phyloP scores from a whole-genome alignment of 2,329 filamentous ascomycete species.

The Sporothrix brunneoviolacea region DNA sequence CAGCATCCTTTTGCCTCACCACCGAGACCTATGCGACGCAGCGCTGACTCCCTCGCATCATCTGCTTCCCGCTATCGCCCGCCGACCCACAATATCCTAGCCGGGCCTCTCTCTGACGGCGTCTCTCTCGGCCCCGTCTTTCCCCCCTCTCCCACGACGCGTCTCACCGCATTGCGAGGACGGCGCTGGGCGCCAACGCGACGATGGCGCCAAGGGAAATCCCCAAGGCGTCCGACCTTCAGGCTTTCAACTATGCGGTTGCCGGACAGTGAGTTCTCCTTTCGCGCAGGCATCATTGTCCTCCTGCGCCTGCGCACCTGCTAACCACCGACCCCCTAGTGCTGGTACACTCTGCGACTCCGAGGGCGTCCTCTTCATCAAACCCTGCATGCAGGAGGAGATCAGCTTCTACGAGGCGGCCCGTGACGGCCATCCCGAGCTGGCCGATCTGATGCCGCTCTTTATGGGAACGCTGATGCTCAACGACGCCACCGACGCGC shows the following conservation, averaged over 20 bases:
- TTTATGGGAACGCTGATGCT: slow-evolving; percentile 76
- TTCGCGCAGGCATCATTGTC: slow-evolving; percentile 34
- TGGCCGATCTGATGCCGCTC: slow-evolving; percentile 74
- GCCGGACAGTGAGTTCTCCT: slow-evolving; percentile 68
- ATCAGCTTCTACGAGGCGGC: slow-evolving; percentile 84
- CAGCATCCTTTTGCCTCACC: too few species aligned
- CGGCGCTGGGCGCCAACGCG: background rate
- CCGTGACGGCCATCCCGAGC: slow-evolving; percentile 57
- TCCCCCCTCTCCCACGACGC: too few species aligned
- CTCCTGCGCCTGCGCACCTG: background rate
- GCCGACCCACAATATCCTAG: too few species aligned
- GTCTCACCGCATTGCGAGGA: too few species aligned
- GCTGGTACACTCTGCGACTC: slow-evolving; percentile 83
- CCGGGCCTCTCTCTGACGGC: too few species aligned
- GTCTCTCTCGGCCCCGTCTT: slow-evolving; percentile 5
- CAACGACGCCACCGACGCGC: slow-evolving; percentile 42
- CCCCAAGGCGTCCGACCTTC: slow-evolving; percentile 54
- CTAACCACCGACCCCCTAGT: slow-evolving; percentile 40
- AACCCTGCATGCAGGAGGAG: slow-evolving; percentile 82
- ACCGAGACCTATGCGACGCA: too few species aligned
- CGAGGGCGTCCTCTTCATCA: slow-evolving; percentile 82
- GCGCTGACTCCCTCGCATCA: too few species aligned
- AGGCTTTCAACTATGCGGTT: slow-evolving; percentile 67
- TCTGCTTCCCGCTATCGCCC: too few species aligned
- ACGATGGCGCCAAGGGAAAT: slow-evolving; percentile 31